These are phyloP conservation scores for Malania oleifera DNA, from an alignment of 164 flowering plant species.

Conservation along the genomic window DNA sequence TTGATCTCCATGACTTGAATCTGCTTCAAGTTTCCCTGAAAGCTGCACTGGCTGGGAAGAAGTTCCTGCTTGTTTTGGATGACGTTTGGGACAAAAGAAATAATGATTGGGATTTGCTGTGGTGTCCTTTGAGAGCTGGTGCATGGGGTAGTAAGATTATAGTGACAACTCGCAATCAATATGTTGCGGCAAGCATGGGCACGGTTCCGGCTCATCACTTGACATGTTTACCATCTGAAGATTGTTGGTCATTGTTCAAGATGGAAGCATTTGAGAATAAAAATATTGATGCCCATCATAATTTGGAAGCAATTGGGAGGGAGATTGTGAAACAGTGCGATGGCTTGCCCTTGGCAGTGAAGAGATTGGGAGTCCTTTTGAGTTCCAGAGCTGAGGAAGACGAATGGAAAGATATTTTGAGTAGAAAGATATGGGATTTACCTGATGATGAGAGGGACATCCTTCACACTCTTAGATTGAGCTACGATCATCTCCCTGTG, in stretches of 20 bases:
- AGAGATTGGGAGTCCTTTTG: background rate
- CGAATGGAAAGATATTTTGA: conserved; percentile 15
- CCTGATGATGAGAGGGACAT: background rate
- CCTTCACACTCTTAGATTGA: conserved; percentile 13
- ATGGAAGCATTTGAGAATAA: conserved; percentile 6
- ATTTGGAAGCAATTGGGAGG: conserved; percentile 7
- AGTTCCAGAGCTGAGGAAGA: background rate
- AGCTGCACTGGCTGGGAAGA: too few species aligned
- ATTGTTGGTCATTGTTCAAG: conserved; percentile 11
- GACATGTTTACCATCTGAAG: background rate
- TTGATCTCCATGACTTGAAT: too few species aligned
- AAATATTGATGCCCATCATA: conserved; percentile 1
- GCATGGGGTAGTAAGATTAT: conserved; percentile 12
- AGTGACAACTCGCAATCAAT: conserved; percentile 14
- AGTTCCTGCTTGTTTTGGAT: too few species aligned
- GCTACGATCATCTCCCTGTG: conserved; percentile 16
- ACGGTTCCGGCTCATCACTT: background rate
- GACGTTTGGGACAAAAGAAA: too few species aligned
- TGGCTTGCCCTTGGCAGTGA: background rate
- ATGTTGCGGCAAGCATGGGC: conserved; percentile 1
- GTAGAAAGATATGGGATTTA: conserved; percentile 14
- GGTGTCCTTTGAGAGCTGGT: background rate
- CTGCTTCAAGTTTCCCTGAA: too few species aligned
- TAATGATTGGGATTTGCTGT: conserved; percentile 3
- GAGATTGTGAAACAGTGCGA: background rate